phyloP scores from a whole-genome alignment of 345 rosid species.

The Cochlearia excelsa region DNA sequence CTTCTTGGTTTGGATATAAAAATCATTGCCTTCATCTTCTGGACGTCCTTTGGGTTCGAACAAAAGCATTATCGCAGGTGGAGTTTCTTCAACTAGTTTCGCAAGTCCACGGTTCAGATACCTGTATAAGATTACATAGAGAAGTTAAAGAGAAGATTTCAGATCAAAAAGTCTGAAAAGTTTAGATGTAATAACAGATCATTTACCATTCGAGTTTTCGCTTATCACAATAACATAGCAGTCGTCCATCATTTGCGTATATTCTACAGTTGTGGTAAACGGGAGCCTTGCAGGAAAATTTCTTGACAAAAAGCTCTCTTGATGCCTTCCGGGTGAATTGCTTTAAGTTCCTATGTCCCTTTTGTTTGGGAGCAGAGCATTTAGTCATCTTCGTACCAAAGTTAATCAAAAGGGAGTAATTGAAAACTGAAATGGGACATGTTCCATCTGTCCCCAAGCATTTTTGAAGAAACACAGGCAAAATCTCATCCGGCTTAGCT shows the following conservation, averaged over 20 bases:
- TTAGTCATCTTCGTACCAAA: slow-evolving; percentile 41
- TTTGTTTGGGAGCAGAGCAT: slow-evolving; percentile 47
- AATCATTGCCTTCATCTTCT: slow-evolving; percentile 94
- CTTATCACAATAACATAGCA: slow-evolving; percentile 89
- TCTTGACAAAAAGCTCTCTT: slow-evolving; percentile 74
- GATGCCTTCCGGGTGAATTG: slow-evolving; percentile 68
- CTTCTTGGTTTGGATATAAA: slow-evolving; percentile 88
- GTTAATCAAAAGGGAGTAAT: slow-evolving; percentile 63
- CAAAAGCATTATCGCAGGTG: slow-evolving; percentile 86
- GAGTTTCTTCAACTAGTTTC: slow-evolving; percentile 69
- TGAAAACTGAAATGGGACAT: slow-evolving; percentile 68
- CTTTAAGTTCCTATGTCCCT: slow-evolving; percentile 48
- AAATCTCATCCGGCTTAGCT: slow-evolving; percentile 43
- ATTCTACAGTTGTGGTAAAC: slow-evolving; percentile 95
- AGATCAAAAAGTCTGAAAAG: slow-evolving; percentile 14
- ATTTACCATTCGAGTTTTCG: slow-evolving; percentile 89
- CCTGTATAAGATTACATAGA: slow-evolving; percentile 42
- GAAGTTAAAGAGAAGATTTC: slow-evolving; percentile 18
- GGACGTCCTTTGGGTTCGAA: slow-evolving; percentile 98
- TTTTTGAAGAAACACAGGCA: slow-evolving; percentile 53
- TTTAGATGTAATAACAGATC: slow-evolving; percentile 7
- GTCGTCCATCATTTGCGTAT: slow-evolving; percentile 85
- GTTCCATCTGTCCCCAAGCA: slow-evolving; percentile 75
- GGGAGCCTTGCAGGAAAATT: slow-evolving; percentile 94
- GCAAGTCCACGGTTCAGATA: slow-evolving; percentile 74